Conservation (phyloP, 106 monocot genomes). For the Ottelia alismoides region DNA sequence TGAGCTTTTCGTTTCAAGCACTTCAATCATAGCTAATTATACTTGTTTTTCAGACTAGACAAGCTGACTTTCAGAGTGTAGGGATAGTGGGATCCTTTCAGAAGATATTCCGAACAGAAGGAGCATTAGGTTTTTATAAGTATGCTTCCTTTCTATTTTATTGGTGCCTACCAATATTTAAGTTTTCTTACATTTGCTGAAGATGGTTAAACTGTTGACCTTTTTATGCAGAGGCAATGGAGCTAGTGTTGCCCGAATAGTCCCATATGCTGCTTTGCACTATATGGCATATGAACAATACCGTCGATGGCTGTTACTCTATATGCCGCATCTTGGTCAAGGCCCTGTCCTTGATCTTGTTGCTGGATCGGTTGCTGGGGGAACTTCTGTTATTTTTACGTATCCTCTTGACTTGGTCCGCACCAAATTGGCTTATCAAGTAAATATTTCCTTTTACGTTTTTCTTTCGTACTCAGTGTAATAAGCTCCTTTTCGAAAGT, state of each 20-base stretch:
- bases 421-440: slow-evolving; percentile 95
- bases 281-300: slow-evolving; percentile 97
- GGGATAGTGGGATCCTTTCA: slow-evolving; percentile 65
- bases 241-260: slow-evolving; percentile 84
- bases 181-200: neutral
- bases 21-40: too few species aligned
- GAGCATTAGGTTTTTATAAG: slow-evolving; percentile 80
- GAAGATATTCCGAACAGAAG: slow-evolving; percentile 69
- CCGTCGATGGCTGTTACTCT: slow-evolving; percentile 56
- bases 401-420: slow-evolving; percentile 94
- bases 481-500: neutral
- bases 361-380: slow-evolving; percentile 73
- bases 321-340: slow-evolving; percentile 33
- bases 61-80: slow-evolving; percentile 57
- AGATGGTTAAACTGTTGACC: neutral
- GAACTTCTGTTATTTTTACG: slow-evolving; percentile 82
- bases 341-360: slow-evolving; percentile 83
- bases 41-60: slow-evolving; percentile 87
- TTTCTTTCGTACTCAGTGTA: neutral
- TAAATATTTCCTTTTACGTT: slow-evolving; percentile 1
- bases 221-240: slow-evolving; percentile 67
- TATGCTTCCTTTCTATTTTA: slow-evolving; percentile 2
- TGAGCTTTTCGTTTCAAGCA: too few species aligned
- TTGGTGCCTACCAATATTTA: too few species aligned
- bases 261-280: slow-evolving; percentile 96